Conservation (phyloP, 345 rosid species). For the Triadica sebifera region DNA sequence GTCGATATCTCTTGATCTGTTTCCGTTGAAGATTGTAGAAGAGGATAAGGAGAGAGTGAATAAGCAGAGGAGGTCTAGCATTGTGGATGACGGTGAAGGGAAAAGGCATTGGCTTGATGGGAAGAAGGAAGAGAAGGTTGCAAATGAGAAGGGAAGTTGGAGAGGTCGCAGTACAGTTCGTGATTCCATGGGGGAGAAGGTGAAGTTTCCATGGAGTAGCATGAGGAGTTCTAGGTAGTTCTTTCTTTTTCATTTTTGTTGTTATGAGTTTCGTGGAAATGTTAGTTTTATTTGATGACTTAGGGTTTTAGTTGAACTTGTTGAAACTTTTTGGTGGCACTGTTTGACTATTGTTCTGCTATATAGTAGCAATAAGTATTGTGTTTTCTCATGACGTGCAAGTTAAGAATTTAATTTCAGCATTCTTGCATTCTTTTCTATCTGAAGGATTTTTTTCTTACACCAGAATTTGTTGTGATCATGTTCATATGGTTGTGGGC, state of each 20-base stretch:
- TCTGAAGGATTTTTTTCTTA: no score
- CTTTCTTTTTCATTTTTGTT: not conserved
- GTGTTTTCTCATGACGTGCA: not conserved
- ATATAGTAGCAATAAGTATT: not conserved
- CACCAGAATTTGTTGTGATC: no score
- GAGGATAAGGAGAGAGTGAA: constrained; percentile 62
- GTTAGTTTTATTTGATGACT: constrained; percentile 6
- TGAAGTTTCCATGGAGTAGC: constrained; percentile 58
- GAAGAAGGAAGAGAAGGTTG: constrained; percentile 33
- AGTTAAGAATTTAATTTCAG: not conserved
- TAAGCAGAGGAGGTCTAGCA: constrained; percentile 52
- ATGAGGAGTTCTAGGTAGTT: constrained; percentile 36
- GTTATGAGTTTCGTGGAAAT: not conserved
- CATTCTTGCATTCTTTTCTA: no score
- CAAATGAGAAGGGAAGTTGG: constrained; percentile 20
- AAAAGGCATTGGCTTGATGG: constrained; percentile 84
- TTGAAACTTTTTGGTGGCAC: not conserved
- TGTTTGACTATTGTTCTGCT: not conserved
- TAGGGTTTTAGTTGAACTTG: not conserved
- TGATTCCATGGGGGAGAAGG: constrained; percentile 5
- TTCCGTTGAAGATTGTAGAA: constrained; percentile 49
- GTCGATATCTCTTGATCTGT: constrained; percentile 63
- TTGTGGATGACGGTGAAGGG: constrained; percentile 69
- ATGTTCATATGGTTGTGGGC: not conserved
- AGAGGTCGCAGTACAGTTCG: constrained; percentile 18